Percentiles rank a stretch among this genome's conserved stretches.
phyloP scores from a whole-genome alignment of 257 asterid genomes.

The Solanum rostratum region DNA sequence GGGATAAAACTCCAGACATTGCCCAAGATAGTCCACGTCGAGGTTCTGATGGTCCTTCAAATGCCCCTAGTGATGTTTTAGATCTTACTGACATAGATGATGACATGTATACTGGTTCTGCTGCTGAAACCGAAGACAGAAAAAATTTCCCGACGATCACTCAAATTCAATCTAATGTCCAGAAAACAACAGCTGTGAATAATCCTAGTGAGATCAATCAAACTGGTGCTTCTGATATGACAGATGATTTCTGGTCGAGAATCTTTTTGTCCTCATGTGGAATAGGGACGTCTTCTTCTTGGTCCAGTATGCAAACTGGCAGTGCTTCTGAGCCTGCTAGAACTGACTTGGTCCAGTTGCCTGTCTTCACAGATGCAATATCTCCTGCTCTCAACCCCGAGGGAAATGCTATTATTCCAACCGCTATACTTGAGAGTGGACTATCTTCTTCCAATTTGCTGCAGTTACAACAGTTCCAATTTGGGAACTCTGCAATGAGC shows the following conservation, averaged over 20 bases:
- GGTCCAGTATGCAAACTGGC: conserved; percentile 13
- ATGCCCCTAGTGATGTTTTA: conserved; percentile 17
- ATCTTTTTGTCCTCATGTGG: conserved; percentile 27
- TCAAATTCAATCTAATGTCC: conserved; percentile 10
- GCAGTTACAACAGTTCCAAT: conserved; percentile 35
- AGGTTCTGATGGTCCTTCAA: conserved; percentile 13
- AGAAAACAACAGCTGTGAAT: conserved; percentile 2
- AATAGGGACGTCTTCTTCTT: conserved; percentile 14
- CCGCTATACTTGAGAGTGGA: conserved; percentile 19
- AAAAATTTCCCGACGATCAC: conserved; percentile 14
- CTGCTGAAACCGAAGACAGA: conserved; percentile 25
- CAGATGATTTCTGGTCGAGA: conserved; percentile 45
- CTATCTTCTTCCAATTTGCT: conserved; percentile 15
- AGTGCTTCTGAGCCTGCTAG: conserved; percentile 13
- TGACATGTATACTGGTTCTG: conserved; percentile 11
- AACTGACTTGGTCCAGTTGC: conserved; percentile 3
- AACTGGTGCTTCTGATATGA: conserved; percentile 8
- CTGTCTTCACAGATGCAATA: conserved; percentile 11
- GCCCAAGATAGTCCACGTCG: conserved; percentile 19
- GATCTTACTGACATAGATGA: conserved; percentile 61
- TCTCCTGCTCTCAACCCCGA: conserved; percentile 14
- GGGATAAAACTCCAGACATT: conserved; percentile 13
- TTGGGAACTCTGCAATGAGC: conserved; percentile 18
- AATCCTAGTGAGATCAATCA: conserved; percentile 15
- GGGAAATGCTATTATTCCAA: conserved; percentile 19